A percentile compares a stretch with the other conserved stretches of the same genome.
Conservation (phyloP, 83 land plant genomes). For the Diphasiastrum complanatum region DNA sequence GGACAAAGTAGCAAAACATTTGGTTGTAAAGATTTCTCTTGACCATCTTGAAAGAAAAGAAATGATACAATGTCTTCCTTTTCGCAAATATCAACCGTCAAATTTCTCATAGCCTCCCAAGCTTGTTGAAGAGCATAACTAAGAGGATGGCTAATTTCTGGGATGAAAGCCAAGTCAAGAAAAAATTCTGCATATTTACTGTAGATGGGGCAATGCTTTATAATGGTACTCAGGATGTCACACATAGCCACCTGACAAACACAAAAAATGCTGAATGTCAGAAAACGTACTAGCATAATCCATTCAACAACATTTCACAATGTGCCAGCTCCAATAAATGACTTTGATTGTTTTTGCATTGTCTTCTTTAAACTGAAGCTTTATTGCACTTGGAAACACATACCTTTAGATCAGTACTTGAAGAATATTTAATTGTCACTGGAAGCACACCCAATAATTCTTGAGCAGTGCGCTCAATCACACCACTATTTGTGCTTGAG, state of each 20-base stretch:
- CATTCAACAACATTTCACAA: not conserved
- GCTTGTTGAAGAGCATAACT: conserved; percentile 50
- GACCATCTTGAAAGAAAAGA: too few species aligned
- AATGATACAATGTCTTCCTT: too few species aligned
- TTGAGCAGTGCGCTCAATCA: conserved; percentile 65
- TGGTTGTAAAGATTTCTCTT: too few species aligned
- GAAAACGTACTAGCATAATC: not conserved
- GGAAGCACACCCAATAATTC: conserved; percentile 46
- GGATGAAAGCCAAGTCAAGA: conserved; percentile 31
- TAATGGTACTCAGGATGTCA: conserved; percentile 49
- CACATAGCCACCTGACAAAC: conserved; percentile 61
- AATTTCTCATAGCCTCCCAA: conserved; percentile 38
- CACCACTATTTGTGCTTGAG: conserved; percentile 41
- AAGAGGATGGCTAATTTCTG: conserved; percentile 45
- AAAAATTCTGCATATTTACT: conserved; percentile 54
- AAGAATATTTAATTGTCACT: conserved; percentile 43
- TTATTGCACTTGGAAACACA: not conserved
- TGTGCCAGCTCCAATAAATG: too few species aligned
- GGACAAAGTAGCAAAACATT: too few species aligned
- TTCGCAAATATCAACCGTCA: conserved; percentile 34
- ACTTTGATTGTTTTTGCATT: too few species aligned
- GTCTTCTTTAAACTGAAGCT: too few species aligned
- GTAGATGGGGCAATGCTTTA: conserved; percentile 50
- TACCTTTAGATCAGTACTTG: conserved; percentile 77
- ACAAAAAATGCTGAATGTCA: not conserved